Base-by-base conservation (phyloP, 2,329 filamentous ascomycete genomes). In the Botrytis paeoniae region DNA sequence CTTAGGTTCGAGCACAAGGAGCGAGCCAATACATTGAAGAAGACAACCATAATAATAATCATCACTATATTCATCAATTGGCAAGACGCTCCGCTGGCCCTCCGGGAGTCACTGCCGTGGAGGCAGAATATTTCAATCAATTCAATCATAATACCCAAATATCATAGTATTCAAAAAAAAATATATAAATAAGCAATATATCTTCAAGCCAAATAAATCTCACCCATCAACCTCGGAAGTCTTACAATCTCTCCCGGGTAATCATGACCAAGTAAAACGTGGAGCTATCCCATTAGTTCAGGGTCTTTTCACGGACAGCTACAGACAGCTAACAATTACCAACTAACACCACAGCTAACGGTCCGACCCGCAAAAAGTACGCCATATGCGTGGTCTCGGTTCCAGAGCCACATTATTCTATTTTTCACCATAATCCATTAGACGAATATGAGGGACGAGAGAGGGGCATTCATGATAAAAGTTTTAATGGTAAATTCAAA, bases 231-330 rank as follows among this genome's bases (percentile, higher is more conserved):
- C 45, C 48, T 51, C 63, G 61, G n/a, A 63, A 43, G 37, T 57
- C n/a, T 57, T 41, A 41, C 61, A 29, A 63, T 63, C n/a, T 18
- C 32, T 12, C 35, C 37, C 39, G 37, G 25, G 14, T 39, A 20
- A 39, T 39, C 64, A 20, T 29, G 16, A 10, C 43, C 43, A 48
- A 48, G 43, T 25, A 57, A 41, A 29, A 57, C 65, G 65, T 68
- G 65, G 65, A 68, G 65, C 35, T 4, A 57, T 57, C 35, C 65
- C 48, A 68, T 68, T 68, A 57, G 65, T 57, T 41, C 35, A 39
- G 35, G 35, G 65, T 41, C 48, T 20, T 29, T 29, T 62, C 35
- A 39, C 61, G n/a, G 39, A 43, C 25, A 63, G 61, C 61, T 43
- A 63, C 59, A 37, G 35, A 39, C 14, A 54, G 25, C 61, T 18